Evolutionary conservation across 768 basidiomycete genomes (phyloP).

Genomic region (Botryobasidium botryosum): DNA sequence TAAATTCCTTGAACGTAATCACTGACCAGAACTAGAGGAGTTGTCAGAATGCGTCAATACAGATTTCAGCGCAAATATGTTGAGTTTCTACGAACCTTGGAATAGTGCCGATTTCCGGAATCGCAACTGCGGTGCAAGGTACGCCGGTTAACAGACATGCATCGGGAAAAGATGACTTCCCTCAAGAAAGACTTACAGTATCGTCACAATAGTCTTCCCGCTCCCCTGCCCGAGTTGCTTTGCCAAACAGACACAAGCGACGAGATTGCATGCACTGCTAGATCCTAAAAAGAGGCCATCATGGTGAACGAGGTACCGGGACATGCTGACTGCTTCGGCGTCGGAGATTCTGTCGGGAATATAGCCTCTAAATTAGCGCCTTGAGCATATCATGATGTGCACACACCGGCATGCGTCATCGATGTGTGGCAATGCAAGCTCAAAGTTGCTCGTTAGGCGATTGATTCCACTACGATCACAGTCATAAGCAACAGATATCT

Average conservation of each 20-base stretch:
- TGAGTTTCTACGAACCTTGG: slow-evolving; percentile 40
- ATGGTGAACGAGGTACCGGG: slow-evolving; percentile 72
- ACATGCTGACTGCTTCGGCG: slow-evolving; percentile 89
- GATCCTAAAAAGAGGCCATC: slow-evolving; percentile 94
- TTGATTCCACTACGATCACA: slow-evolving; percentile 67
- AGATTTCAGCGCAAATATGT: background rate
- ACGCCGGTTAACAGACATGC: background rate
- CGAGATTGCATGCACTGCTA: slow-evolving; percentile 87
- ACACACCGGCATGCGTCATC: slow-evolving; percentile 74
- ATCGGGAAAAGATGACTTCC: background rate
- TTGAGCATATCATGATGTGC: background rate
- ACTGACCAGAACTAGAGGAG: slow-evolving; percentile 34
- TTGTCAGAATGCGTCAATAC: background rate
- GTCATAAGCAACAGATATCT: no score
- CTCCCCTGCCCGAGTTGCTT: slow-evolving; percentile 50
- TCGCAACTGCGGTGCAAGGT: slow-evolving; percentile 52
- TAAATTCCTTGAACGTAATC: background rate
- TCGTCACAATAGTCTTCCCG: slow-evolving; percentile 65
- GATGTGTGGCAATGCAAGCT: slow-evolving; percentile 65
- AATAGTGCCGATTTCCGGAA: slow-evolving; percentile 81
- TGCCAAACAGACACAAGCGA: slow-evolving; percentile 74
- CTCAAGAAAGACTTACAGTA: slow-evolving; percentile 35
- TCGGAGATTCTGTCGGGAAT: slow-evolving; percentile 54
- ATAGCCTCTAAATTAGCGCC: background rate
- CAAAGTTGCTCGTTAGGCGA: slow-evolving; percentile 78